phyloP scores from a whole-genome alignment of 2,329 filamentous ascomycete genomes.

The Gaeumannomyces sp. region DNA sequence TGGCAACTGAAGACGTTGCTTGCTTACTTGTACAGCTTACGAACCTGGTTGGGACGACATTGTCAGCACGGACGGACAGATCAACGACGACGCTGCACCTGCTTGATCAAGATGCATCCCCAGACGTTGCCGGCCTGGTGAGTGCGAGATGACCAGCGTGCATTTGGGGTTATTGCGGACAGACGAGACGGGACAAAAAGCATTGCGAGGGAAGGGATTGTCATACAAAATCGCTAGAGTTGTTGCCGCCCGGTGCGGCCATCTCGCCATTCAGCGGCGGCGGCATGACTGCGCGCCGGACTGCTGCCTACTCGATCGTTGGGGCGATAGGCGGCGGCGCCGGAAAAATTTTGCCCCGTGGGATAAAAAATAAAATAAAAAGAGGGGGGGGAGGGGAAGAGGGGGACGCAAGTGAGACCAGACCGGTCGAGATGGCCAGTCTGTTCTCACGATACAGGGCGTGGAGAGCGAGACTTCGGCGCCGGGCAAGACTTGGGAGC shows the following conservation, averaged over 20 bases:
- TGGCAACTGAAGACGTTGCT: conserved; percentile 10
- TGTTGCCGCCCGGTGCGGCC: conserved; percentile 50
- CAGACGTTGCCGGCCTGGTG: not conserved
- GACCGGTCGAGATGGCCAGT: conserved; percentile 6
- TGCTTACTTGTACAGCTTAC: conserved; percentile 93
- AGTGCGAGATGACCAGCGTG: not conserved
- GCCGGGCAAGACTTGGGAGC: too few species aligned
- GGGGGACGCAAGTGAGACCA: not conserved
- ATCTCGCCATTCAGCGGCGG: conserved; percentile 31
- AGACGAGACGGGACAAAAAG: conserved; percentile 11
- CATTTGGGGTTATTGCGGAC: conserved; percentile 18
- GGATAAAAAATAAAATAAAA: not conserved
- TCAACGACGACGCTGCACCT: not conserved
- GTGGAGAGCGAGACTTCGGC: too few species aligned
- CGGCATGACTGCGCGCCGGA: conserved; percentile 3
- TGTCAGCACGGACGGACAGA: not conserved
- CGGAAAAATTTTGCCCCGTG: not conserved
- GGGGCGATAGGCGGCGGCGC: not conserved
- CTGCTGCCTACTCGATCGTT: not conserved
- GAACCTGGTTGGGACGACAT: conserved; percentile 55
- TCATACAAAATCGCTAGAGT: conserved; percentile 91
- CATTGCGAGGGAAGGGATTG: conserved; percentile 12
- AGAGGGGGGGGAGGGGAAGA: too few species aligned
- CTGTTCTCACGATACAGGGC: conserved; percentile 1
- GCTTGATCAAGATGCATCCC: conserved; percentile 15